Evolutionary conservation across 2,329 filamentous ascomycete genomes (phyloP).

Genomic region (Plectosphaerella sp.): DNA sequence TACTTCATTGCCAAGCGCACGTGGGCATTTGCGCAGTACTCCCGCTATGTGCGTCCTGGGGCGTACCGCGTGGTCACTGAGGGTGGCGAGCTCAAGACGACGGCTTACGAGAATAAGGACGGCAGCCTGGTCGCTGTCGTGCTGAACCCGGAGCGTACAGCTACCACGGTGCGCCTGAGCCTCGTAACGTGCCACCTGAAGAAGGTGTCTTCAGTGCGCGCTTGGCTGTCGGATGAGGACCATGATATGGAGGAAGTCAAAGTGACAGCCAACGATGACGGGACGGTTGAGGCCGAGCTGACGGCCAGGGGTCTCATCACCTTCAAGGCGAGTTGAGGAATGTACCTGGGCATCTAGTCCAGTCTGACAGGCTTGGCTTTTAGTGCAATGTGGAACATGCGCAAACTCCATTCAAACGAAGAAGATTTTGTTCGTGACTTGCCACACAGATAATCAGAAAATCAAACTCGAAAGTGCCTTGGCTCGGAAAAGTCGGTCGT

Average conservation of each 20-base stretch:
- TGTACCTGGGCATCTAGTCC: too few relatives aligned
- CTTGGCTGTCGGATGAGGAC: slow-evolving; percentile 2
- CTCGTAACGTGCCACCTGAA: slow-evolving; percentile 1
- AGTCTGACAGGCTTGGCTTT: not conserved
- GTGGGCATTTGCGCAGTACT: slow-evolving; percentile 35
- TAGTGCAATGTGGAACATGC: too few relatives aligned
- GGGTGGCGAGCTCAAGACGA: slow-evolving; percentile 23
- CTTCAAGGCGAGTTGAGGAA: not conserved
- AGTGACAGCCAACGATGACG: not conserved
- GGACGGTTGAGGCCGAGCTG: not conserved
- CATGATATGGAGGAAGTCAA: slow-evolving; percentile 3
- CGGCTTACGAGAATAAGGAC: slow-evolving; percentile 30
- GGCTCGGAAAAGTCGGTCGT: too few relatives aligned
- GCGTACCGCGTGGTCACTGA: slow-evolving; percentile 24
- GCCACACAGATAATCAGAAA: too few relatives aligned
- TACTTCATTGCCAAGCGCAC: slow-evolving; percentile 22
- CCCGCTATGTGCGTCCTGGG: slow-evolving; percentile 30
- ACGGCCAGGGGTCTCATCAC: slow-evolving; percentile 1
- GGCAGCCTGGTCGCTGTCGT: slow-evolving; percentile 13
- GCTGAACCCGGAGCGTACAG: not conserved
- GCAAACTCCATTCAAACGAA: too few relatives aligned
- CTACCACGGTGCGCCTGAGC: not conserved
- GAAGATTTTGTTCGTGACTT: too few relatives aligned
- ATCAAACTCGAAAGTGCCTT: too few relatives aligned
- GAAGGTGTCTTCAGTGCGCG: not conserved